Evolutionary conservation across 352 stramenopile species (phyloP), one percentile per base, ranked within the genome.

Genomic region (Globisporangium apiculatum): DNA sequence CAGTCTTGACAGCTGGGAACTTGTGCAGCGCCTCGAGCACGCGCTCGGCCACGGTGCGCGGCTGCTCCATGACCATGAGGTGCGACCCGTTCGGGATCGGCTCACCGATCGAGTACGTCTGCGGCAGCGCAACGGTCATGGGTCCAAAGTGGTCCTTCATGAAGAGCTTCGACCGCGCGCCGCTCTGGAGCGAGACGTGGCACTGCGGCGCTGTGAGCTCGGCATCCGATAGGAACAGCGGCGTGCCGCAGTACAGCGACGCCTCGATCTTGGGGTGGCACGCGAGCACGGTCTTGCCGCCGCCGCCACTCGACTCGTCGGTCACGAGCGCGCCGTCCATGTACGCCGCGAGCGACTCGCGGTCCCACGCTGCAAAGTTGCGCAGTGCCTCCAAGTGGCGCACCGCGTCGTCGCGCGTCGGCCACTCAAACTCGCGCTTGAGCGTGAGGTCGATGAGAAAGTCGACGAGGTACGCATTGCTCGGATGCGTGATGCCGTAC

Each of bases 381-480:
- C 69, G 72, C 36, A 73, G 63, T 14, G 47, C 35, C 14, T 62
- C 51, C 18, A 81, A 60, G 55, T 81, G 53, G 7, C 64, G 51
- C 15, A 63, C 55, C 14, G 69, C 72, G 4, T 52, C 61, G 9
- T 67, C 52, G 46, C 61, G 53, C 48, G 45, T 71, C 5, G 24
- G 55, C 53, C 50, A 56, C 5, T 55, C 49, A 2, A 57, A 61
- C 14, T 76, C 64, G 4, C 70, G 68, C 18, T 73, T 52, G 37
- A 80, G 63, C 17, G 72, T 77, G 46, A 77, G 64, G 3, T 66
- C 67, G 31, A 80, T 64, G 36, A 80, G 53, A n/a, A 77, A 77
- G 46, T 57, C 64, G 15, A 55, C 53, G 6, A 66, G 43, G 2
- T 46, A 24, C 7, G n/a, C 49, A 24, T 58, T 53, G 0, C 48